Evolutionary conservation across 805 yeast species (phyloP).

Genomic region (Torulaspora microellipsoides): DNA sequence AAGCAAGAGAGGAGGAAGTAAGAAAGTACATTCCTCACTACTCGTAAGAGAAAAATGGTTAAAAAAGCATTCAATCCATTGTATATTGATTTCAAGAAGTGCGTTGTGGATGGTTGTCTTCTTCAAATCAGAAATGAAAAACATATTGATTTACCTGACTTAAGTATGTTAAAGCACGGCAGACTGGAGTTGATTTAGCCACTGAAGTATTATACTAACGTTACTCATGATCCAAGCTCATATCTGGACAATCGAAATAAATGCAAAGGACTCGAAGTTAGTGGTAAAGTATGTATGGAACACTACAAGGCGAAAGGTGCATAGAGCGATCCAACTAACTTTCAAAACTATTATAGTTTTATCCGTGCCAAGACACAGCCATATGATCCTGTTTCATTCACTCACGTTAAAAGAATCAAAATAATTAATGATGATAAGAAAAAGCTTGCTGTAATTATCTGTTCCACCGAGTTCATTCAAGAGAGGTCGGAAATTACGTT

Average conservation of each 20-base stretch:
- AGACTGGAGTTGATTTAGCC: too few relatives aligned
- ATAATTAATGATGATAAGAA: constrained; percentile 28
- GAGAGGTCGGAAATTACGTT: constrained; percentile 27
- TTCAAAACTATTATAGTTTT: constrained; percentile 9
- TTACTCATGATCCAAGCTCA: constrained; percentile 13
- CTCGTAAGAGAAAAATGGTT: constrained; percentile 29
- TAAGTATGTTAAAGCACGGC: constrained; percentile 16
- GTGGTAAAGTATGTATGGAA: constrained; percentile 21
- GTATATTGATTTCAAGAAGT: constrained; percentile 43
- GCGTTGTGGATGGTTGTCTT: constrained; percentile 43
- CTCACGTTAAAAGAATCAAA: constrained; percentile 51
- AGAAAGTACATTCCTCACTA: too few relatives aligned
- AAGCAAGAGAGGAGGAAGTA: too few relatives aligned
- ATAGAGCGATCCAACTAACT: background rate
- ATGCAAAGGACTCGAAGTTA: constrained; percentile 35
- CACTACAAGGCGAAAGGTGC: background rate
- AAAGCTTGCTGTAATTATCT: constrained; percentile 41
- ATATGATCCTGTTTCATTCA: constrained; percentile 27
- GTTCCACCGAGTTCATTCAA: constrained; percentile 39
- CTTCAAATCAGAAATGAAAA: constrained; percentile 40
- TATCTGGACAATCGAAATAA: constrained; percentile 48
- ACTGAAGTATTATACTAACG: constrained; percentile 4
- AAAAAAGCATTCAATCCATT: constrained; percentile 35
- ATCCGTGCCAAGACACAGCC: constrained; percentile 26
- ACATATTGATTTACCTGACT: constrained; percentile 22